Evolutionary conservation across 2,329 filamentous ascomycete genomes (phyloP), one percentile per base, ranked within the genome.

Genomic region (Lachnellula cervina): DNA sequence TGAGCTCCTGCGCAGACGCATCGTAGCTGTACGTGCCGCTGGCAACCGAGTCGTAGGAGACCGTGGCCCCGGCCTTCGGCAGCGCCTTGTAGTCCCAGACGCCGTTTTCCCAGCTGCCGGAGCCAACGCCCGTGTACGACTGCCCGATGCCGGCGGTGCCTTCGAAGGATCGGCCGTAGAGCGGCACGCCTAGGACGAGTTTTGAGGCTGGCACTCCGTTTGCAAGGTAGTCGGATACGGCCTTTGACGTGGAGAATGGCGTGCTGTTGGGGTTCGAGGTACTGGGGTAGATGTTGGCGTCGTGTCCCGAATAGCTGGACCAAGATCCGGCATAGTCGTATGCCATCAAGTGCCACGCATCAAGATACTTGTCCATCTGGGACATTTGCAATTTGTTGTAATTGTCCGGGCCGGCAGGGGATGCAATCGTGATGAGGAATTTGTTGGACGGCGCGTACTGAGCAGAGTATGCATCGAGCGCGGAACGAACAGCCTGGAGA

Each of bases 41-140:
- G 3, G 80, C 76, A 17, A 74, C 74, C 2, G 69, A 56, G 66
- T 92, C 87, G 52, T 81, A 78, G 44, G 74, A 60, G 64, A 87
- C 81, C 1, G 72, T 72, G 0, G 85, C 81, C 1, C 83, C 84
- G 0, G 79, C 66, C 28, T 77, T 77, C 0, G 89, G 90, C 1
- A 95, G 78, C 0, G 72, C 86, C 73, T 92, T 94, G 77, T 88
- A 94, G 69, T 95, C 89, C 82, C 86, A 93, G 2, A 90, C 76
- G 0, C 88, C 88, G 17, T 77, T 74, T 71, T 94, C 89, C 83
- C 84, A 93, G 52, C 77, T 84, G 0, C 88, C 89, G 14, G 73
- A 68, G 2, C 88, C 89, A 21, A 86, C 72, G 17, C 88, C 87
- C 3, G 66, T 77, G 72, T 78, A 94, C 0, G 79, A 55, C 58